Percentiles rank a stretch among this genome's conserved stretches.
Conservation (phyloP, 768 basidiomycete genomes). For the Phaffia tasmanica region DNA sequence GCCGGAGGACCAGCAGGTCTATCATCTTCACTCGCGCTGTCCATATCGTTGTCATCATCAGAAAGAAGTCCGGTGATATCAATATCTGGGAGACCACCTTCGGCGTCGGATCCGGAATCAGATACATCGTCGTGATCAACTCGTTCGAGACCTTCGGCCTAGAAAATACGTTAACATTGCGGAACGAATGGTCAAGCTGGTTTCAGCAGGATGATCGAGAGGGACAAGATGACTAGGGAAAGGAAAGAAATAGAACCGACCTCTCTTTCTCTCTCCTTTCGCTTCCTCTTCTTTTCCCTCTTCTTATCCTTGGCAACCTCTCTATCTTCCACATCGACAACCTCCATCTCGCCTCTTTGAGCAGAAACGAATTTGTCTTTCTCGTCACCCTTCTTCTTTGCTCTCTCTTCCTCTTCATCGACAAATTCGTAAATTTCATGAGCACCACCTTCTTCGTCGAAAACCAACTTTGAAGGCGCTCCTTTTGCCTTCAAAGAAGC, state of each 20-base stretch:
- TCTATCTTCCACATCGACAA: slow-evolving; percentile 64
- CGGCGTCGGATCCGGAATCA: slow-evolving; percentile 36
- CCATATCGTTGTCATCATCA: slow-evolving; percentile 58
- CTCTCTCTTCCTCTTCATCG: slow-evolving; percentile 58
- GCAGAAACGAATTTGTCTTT: slow-evolving; percentile 61
- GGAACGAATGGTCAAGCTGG: slow-evolving; percentile 8
- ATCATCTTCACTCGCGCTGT: slow-evolving; percentile 45
- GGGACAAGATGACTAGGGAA: neutral
- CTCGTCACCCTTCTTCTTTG: slow-evolving; percentile 48
- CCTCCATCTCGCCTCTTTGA: slow-evolving; percentile 60
- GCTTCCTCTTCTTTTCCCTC: slow-evolving; percentile 80
- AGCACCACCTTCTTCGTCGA: slow-evolving; percentile 74
- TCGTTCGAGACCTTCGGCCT: slow-evolving; percentile 28
- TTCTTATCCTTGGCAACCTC: slow-evolving; percentile 76
- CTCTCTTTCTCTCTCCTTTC: slow-evolving; percentile 62
- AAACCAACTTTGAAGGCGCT: slow-evolving; percentile 62
- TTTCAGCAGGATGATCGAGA: neutral
- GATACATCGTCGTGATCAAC: slow-evolving; percentile 31
- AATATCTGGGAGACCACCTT: slow-evolving; percentile 33
- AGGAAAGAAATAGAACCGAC: slow-evolving; percentile 36
- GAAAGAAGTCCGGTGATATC: slow-evolving; percentile 23
- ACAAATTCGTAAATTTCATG: slow-evolving; percentile 73
- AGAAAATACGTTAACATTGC: slow-evolving; percentile 9
- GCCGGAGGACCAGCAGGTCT: slow-evolving; percentile 33
- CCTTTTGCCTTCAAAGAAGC: slow-evolving; percentile 53